Conservation (phyloP, 2,329 filamentous ascomycete genomes). For the Colletotrichum sublineola region DNA sequence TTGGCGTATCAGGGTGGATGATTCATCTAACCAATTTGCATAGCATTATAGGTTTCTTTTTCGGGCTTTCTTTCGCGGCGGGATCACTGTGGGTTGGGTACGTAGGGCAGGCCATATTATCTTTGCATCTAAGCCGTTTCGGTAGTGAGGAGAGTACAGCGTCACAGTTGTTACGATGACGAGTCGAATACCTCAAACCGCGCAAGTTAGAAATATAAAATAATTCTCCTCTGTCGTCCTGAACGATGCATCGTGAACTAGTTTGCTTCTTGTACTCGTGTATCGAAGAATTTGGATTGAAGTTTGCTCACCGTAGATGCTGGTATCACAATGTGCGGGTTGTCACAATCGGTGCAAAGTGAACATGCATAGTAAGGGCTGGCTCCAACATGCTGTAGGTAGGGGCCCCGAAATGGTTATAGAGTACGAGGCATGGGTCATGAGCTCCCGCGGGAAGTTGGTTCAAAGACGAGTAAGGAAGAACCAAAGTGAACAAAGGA, state of each 20-base stretch:
- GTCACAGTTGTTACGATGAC: not conserved
- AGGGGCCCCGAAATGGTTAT: too few relatives aligned
- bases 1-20: not conserved
- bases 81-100: not conserved
- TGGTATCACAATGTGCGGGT: not conserved
- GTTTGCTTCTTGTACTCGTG: not conserved
- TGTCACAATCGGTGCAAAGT: not conserved
- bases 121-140: not conserved
- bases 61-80: too few relatives aligned
- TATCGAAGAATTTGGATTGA: not conserved
- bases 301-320: not conserved
- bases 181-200: not conserved
- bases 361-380: not conserved
- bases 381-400: not conserved
- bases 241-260: not conserved
- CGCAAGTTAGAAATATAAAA: not conserved
- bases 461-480: not conserved
- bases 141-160: not conserved
- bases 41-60: conserved; percentile 13
- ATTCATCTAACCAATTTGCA: conserved; percentile 15
- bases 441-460: not conserved
- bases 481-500: not conserved
- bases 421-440: not conserved
- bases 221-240: not conserved
- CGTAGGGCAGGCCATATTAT: conserved; percentile 17